Evolutionary conservation across 2,329 filamentous ascomycete genomes (phyloP).

Genomic region (Chaetomiaceae sp.): DNA sequence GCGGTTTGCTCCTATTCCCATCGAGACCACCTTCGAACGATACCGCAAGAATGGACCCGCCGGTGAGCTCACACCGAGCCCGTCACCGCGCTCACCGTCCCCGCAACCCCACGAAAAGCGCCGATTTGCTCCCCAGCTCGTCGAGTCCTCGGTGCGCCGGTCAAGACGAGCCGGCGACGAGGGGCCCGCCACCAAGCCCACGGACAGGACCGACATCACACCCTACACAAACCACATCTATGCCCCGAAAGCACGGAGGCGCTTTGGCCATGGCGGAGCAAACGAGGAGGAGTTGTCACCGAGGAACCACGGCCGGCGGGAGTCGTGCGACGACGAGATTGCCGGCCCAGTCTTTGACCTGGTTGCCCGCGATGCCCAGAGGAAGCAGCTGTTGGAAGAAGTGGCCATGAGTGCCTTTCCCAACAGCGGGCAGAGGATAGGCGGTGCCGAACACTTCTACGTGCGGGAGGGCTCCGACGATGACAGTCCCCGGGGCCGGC

Average conservation of each 20-base stretch:
- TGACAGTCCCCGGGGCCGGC: conserved; percentile 43
- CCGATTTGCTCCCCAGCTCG: conserved; percentile 71
- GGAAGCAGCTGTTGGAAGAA: conserved; percentile 75
- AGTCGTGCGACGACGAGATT: conserved; percentile 71
- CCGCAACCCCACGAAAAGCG: conserved; percentile 38
- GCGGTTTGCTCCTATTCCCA: conserved; percentile 64
- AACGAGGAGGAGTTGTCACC: conserved; percentile 31
- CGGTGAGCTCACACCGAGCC: conserved; percentile 53
- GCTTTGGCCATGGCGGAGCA: conserved; percentile 33
- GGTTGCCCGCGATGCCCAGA: conserved; percentile 74
- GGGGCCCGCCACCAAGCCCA: conserved; percentile 56
- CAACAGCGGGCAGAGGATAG: conserved; percentile 64
- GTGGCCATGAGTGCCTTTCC: conserved; percentile 72
- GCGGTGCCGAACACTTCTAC: conserved; percentile 67
- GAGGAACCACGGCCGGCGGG: conserved; percentile 49
- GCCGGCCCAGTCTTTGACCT: conserved; percentile 74
- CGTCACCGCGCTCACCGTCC: conserved; percentile 49
- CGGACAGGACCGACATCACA: conserved; percentile 69
- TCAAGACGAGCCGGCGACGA: conserved; percentile 63
- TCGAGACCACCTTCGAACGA: conserved; percentile 66
- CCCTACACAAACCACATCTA: conserved; percentile 61
- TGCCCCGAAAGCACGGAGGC: conserved; percentile 43
- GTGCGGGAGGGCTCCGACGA: conserved; percentile 61
- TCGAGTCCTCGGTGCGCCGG: conserved; percentile 69
- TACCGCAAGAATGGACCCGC: conserved; percentile 43